These are phyloP conservation scores for Kalanchoe fedtschenkoi DNA, from an alignment of 164 flowering plant genomes.

Conservation along the genomic window DNA sequence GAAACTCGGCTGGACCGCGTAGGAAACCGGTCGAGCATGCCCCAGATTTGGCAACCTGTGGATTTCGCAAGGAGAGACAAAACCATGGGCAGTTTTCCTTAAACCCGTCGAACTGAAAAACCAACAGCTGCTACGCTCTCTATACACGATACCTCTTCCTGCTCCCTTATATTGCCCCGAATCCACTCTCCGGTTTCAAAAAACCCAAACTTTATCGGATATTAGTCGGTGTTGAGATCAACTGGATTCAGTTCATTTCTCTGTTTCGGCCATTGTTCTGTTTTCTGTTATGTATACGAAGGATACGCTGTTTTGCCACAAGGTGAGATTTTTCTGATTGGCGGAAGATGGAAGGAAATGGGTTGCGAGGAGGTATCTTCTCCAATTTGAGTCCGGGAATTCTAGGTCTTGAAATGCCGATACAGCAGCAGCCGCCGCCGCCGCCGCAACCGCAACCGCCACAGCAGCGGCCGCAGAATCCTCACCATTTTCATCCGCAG, in stretches of 20 bases:
- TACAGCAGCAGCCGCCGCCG: conserved; percentile 24
- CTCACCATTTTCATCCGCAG: conserved; percentile 21
- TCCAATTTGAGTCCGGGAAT: conserved; percentile 30
- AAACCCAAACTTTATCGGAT: no score
- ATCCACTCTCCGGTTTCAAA: not conserved
- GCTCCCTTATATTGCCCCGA: no score
- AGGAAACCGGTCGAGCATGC: not conserved
- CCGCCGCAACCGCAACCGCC: conserved; percentile 11
- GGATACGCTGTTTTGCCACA: no score
- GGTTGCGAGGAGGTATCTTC: conserved; percentile 33
- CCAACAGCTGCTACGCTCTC: not conserved
- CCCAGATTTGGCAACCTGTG: no score
- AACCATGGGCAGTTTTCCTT: conserved; percentile 8
- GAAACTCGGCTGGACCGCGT: no score
- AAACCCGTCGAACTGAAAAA: conserved; percentile 1
- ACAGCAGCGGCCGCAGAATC: conserved; percentile 17
- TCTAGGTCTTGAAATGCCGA: conserved; percentile 46
- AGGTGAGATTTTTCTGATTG: no score
- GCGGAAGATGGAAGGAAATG: conserved; percentile 43
- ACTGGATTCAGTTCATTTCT: no score
- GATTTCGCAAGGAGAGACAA: no score
- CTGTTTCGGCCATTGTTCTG: no score
- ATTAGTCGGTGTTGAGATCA: no score
- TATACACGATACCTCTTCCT: not conserved
- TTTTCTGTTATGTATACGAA: no score